Base-by-base conservation (phyloP, 169 alveolate species). In the Plasmodium malariae region DNA sequence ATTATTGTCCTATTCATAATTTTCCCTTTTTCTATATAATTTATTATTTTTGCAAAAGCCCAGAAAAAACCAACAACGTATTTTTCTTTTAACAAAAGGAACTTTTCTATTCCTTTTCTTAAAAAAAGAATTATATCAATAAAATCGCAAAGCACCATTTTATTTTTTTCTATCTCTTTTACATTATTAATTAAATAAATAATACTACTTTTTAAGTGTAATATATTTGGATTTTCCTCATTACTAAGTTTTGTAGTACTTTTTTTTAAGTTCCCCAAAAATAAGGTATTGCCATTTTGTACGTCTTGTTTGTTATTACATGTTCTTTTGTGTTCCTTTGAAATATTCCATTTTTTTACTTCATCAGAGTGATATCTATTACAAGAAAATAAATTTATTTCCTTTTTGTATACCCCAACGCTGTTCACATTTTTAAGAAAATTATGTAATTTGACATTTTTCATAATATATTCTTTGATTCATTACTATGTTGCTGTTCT, bases 51-150 rank as follows among this genome's bases (percentile, higher is more conserved):
- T 3, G 40, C 26, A 30, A 78, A 36, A 1, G 89, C 34, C 89
- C 89, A 78, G 45, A 78, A 2, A 69, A 62, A 78, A 2, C 89
- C 89, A 34, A 78, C 63, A 51, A 54, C 43, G 40, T 63, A 68
- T 63, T 78, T 78, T 63, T 78, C 62, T 51, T 78, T 78, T 57
- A 78, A 36, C n/a, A 26, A 7, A 54, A 51, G 45, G 26, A 78
- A 11, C 24, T 17, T 7, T 9, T 69, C 45, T 36, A 43, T 36
- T 45, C 36, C 55, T 7, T 78, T n/a, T 45, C 55, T 34, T 32
- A 78, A 9, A 12, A 5, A 30, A 45, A 60, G 69, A 2, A 78
- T 78, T 45, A 55, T 12, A 36, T n/a, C 55, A 3, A 37, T 32
- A 17, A 78, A 55, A 21, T 24, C 34, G 11, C 32, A 28, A 30